These are phyloP conservation scores for Eimeria brunetti DNA, from an alignment of 169 alveolate species.

Conservation along the genomic window DNA sequence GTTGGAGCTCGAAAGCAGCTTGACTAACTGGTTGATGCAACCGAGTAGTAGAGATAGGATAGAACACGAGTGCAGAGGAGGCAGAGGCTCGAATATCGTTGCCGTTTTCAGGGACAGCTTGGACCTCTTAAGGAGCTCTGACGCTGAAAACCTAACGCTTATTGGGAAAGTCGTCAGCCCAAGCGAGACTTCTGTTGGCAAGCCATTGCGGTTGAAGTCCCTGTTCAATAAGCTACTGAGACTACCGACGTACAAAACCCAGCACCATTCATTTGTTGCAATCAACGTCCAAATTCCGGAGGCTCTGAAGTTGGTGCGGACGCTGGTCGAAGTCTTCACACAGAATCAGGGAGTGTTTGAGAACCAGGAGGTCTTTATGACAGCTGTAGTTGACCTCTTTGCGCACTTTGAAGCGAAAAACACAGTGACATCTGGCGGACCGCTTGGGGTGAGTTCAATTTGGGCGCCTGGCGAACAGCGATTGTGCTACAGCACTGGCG, in stretches of 20 bases:
- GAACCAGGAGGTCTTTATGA: constrained; percentile 42
- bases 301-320: constrained; percentile 16
- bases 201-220: not conserved
- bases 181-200: constrained; percentile 52
- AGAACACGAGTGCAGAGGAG: constrained; percentile 55
- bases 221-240: not conserved
- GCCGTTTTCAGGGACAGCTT: constrained; percentile 51
- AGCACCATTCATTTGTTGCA: constrained; percentile 66
- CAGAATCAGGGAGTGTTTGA: constrained; percentile 37
- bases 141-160: constrained; percentile 29
- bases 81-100: constrained; percentile 22
- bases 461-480: not conserved
- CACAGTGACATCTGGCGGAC: constrained; percentile 35
- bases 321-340: constrained; percentile 21
- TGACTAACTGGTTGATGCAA: not conserved
- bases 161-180: constrained; percentile 56
- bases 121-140: constrained; percentile 60
- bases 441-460: constrained; percentile 35
- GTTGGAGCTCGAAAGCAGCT: constrained; percentile 17
- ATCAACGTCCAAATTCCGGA: constrained; percentile 22
- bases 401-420: constrained; percentile 39
- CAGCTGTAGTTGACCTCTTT: constrained; percentile 49
- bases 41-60: constrained; percentile 26
- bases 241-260: constrained; percentile 34
- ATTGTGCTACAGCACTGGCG: not conserved